A percentile compares a stretch with the other conserved stretches of the same genome.
Evolutionary conservation across 2,329 filamentous ascomycete species (phyloP).

Genomic region (Beauveria asiatica): DNA sequence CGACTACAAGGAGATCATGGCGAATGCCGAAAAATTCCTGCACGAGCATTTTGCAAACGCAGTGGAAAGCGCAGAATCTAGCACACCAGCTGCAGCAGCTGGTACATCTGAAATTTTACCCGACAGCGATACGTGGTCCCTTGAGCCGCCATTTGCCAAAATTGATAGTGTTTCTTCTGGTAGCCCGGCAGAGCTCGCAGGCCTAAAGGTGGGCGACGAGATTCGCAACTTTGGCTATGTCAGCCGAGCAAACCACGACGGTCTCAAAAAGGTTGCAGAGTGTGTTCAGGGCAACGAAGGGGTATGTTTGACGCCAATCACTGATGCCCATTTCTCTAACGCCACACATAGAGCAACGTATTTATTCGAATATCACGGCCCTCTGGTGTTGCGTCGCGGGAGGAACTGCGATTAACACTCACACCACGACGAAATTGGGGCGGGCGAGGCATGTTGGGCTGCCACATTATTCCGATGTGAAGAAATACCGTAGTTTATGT

Average conservation of each 20-base stretch:
- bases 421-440: constrained; percentile 79
- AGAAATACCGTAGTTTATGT: not conserved
- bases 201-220: constrained; percentile 69
- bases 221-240: constrained; percentile 81
- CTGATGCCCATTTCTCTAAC: not conserved
- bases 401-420: constrained; percentile 62
- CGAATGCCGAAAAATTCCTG: constrained; percentile 71
- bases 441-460: constrained; percentile 80
- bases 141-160: constrained; percentile 60
- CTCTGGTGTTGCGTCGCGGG: constrained; percentile 30
- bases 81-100: constrained; percentile 14
- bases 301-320: constrained; percentile 44
- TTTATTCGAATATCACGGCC: constrained; percentile 57
- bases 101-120: constrained; percentile 20
- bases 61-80: constrained; percentile 38
- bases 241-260: constrained; percentile 77
- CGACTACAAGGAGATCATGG: constrained; percentile 88
- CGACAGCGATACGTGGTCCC: constrained; percentile 20
- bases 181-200: constrained; percentile 77
- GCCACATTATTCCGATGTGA: constrained; percentile 77
- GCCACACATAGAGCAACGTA: constrained; percentile 51
- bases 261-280: constrained; percentile 76
- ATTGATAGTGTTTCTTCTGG: constrained; percentile 73
- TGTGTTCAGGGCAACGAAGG: constrained; percentile 84
- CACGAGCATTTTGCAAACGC: constrained; percentile 81